Evolutionary conservation across 176 grass and related monocot genomes (phyloP), one percentile per base, ranked within the genome.

Genomic region (Eragrostis curvula): DNA sequence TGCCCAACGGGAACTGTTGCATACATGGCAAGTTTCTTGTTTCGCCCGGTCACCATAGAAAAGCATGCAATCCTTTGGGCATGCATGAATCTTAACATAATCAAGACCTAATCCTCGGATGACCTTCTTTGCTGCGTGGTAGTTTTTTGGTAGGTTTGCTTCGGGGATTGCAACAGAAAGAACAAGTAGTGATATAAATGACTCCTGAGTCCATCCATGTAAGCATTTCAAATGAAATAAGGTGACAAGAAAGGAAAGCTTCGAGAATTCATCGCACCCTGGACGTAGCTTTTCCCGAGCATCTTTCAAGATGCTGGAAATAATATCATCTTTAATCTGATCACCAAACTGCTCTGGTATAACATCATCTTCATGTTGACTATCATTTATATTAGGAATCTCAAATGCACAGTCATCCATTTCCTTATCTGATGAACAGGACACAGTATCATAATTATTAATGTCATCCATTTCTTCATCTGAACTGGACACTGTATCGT

Each of bases 41-140:
- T 81, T 59, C n/a, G 23, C 51, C 23, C 41, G 30, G 8, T 61
- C 42, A 42, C 42, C 68, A 12, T 58, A 42, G 27, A 39, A 48
- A 82, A 10, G 40, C 49, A 80, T 78, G 61, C 78, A 90, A 42
- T 86, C 29, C 12, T 77, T 63, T 11, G 36, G 70, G 50, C 77
- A 89, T 17, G 77, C 77, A 85, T 86, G 77, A 4, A 89, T 85
- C 59, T 89, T 86, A 3, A 21, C 36, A 67, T n/a, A 67, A 3
- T 67, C 36, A 40, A 67, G 36, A 10, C 17, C 65, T 21, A 67
- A 67, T 8, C 16, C 65, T 3, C 16, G 18, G 36, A 85, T 90
- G 8, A 82, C 43, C 57, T 78, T 89, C 23, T 82, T 85, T 1
- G 47, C 75, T 32, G 75, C 43, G 68, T 86, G 61, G 16, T 45